phyloP scores from a whole-genome alignment of 208 protist species.

The Spongospora subterranea region DNA sequence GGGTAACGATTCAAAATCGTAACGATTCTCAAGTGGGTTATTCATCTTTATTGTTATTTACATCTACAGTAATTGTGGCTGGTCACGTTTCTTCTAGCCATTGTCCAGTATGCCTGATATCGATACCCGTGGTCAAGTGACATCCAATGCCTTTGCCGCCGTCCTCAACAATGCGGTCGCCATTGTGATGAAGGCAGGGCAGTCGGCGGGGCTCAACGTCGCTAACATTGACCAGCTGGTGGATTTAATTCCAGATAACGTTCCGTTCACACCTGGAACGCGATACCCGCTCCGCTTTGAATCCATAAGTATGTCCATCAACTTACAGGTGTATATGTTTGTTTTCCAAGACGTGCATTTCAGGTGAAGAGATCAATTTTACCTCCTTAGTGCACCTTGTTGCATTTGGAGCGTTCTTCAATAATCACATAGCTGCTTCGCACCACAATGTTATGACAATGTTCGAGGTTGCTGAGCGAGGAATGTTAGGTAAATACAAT shows the following conservation, averaged over 20 bases:
- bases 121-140: too few relatives aligned
- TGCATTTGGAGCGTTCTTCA: not conserved
- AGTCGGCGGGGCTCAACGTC: not conserved
- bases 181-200: not conserved
- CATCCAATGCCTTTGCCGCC: too few relatives aligned
- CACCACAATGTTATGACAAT: not conserved
- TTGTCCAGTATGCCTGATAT: too few relatives aligned
- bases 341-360: too few relatives aligned
- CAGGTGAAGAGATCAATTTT: constrained; percentile 23
- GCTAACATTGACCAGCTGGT: not conserved
- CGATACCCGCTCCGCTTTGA: not conserved
- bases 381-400: not conserved
- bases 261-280: not conserved
- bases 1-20: too few relatives aligned
- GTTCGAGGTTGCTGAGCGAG: not conserved
- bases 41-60: too few relatives aligned
- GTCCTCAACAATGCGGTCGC: too few relatives aligned
- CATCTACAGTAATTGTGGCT: too few relatives aligned
- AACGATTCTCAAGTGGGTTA: too few relatives aligned
- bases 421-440: not conserved
- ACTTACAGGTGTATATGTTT: not conserved
- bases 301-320: not conserved
- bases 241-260: not conserved
- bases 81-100: too few relatives aligned
- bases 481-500: not conserved